Base-by-base conservation (phyloP, 2,329 filamentous ascomycete species). In the Aspergillus brunneoviolaceus region DNA sequence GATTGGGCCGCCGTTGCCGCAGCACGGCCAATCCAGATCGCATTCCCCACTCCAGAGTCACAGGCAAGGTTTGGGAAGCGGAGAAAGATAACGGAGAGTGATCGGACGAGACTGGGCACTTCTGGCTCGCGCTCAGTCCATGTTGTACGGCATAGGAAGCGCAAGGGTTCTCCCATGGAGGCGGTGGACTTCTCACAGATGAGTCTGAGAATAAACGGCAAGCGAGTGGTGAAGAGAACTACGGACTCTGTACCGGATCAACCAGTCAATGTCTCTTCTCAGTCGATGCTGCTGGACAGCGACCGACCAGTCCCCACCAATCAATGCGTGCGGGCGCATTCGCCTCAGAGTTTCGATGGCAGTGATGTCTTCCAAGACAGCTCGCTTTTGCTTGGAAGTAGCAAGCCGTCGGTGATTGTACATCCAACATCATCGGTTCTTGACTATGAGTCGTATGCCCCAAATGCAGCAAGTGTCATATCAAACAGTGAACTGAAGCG, bases 1-100 rank as follows among this genome's bases (percentile, higher is more conserved):
- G 76, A 79, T 58, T 78, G 76, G 77, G 75, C 71, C n/a, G 68
- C 67, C 3, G 62, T 78, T 11, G 71, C 72, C 10, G 66, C 66
- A 5, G 61, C 72, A 11, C 73, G 72, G 45, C 75, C 76, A 9
- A 59, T 77, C 7, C 65, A 70, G n/a, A 68, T 76, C 19, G 50
- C 63, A 21, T 76, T 75, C 54, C 63, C 64, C 7, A 60, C 69
- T 4, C 60, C 60, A 7, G 67, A 74, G 50, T 74, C 74, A 47
- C 61, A 70, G 2, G 68, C 70, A 51, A 66, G 57, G 19, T 73
- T 77, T 60, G 75, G 73, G 10, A 77, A 74, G 62, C 67, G 75
- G 57, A 66, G 76, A 47, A 73, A 62, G 59, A 53, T 77, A 51
- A 74, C 71, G 27, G 67, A 70, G 19, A 62, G 60, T 7, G 75